Percentiles rank a stretch among this genome's conserved stretches.
phyloP scores from a whole-genome alignment of 2,329 filamentous ascomycete species.

The Colletotrichum musae region DNA sequence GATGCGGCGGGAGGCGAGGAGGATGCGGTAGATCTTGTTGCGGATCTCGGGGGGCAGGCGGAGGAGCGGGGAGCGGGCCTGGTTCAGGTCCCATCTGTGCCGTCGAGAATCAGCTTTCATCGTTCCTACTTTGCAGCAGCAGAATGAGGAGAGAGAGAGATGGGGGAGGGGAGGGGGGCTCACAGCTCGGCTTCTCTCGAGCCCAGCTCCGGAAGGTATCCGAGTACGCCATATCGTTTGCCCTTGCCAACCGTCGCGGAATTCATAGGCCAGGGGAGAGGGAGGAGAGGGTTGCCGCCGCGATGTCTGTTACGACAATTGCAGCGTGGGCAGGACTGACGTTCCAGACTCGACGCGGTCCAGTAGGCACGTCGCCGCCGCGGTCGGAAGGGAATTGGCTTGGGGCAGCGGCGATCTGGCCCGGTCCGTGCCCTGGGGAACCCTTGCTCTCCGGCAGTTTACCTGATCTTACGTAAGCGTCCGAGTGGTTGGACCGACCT shows the following conservation, averaged over 20 bases:
- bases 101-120: neutral
- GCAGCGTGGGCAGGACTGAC: no score
- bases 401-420: no score
- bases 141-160: no score
- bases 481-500: no score
- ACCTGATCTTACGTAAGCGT: no score
- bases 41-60: constrained; percentile 48
- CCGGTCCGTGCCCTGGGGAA: no score
- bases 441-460: no score
- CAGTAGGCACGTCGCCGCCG: no score
- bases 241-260: constrained; percentile 35
- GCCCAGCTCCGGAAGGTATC: constrained; percentile 32
- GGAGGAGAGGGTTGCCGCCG: constrained; percentile 7
- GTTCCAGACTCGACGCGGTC: no score
- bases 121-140: no score
- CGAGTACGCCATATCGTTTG: constrained; percentile 35
- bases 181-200: constrained; percentile 38
- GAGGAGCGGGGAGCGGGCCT: constrained; percentile 36
- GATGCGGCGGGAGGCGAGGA: constrained; percentile 43
- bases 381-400: no score
- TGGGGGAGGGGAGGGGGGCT: neutral
- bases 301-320: no score
- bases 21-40: constrained; percentile 43
- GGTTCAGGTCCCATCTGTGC: constrained; percentile 37
- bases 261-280: constrained; percentile 22